Conservation (phyloP, 2,329 filamentous ascomycete genomes). For the Biscogniauxia sp. region DNA sequence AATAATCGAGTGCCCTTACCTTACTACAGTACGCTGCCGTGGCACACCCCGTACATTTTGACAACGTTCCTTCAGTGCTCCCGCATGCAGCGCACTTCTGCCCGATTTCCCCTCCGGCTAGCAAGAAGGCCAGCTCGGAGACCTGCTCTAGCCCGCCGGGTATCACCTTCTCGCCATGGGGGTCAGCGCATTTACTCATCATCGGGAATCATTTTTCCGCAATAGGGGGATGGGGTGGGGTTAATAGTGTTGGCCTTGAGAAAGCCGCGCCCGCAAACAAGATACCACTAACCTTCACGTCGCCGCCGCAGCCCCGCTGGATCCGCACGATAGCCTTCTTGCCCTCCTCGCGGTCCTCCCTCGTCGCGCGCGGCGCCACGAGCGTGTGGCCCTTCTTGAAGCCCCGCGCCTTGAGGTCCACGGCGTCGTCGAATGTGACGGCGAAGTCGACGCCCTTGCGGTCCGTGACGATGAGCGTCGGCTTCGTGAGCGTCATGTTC, state of each 20-base stretch:
- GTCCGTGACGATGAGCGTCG: constrained; percentile 46
- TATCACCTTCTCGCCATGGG: constrained; percentile 14
- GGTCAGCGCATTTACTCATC: not conserved
- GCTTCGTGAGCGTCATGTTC: constrained; percentile 45
- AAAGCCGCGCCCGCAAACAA: not conserved
- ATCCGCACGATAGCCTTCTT: constrained; percentile 41
- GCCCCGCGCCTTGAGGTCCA: constrained; percentile 30
- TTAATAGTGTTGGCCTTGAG: not conserved
- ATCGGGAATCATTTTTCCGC: not conserved
- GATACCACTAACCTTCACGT: constrained; percentile 35
- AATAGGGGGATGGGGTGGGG: too few relatives aligned
- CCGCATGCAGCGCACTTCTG: constrained; percentile 28
- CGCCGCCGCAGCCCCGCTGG: constrained; percentile 29
- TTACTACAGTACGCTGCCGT: constrained; percentile 46
- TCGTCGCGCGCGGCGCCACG: constrained; percentile 35
- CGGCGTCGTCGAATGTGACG: constrained; percentile 43
- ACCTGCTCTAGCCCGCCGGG: constrained; percentile 25
- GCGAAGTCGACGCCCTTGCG: constrained; percentile 40
- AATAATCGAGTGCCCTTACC: constrained; percentile 30
- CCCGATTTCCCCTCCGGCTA: constrained; percentile 3
- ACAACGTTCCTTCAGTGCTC: constrained; percentile 26
- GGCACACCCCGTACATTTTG: constrained; percentile 43
- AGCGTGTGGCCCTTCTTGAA: constrained; percentile 41
- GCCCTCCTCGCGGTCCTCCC: constrained; percentile 35
- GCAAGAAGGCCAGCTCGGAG: constrained; percentile 20